Conservation (phyloP, 441 rosid genomes). For the California macrophylla region DNA sequence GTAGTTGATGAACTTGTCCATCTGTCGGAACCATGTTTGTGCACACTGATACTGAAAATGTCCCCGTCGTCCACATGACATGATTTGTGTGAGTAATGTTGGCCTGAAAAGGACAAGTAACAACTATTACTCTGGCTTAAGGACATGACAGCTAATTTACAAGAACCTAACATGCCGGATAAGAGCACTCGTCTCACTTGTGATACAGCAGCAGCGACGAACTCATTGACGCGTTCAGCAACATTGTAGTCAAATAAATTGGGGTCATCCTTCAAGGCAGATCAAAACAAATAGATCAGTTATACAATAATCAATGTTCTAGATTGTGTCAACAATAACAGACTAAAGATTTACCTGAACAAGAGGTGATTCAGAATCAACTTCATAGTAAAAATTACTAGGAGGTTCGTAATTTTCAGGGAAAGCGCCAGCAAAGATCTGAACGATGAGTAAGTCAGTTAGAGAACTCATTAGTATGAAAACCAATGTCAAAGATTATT, state of each 20-base stretch:
- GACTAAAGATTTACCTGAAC: constrained; percentile 53
- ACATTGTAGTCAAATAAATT: constrained; percentile 94
- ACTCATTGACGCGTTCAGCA: constrained; percentile 75
- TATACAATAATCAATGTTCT: neutral
- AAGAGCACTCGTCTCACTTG: constrained; percentile 43
- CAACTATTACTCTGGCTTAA: neutral
- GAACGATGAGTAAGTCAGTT: constrained; percentile 16
- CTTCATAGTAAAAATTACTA: constrained; percentile 94
- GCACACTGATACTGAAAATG: constrained; percentile 96
- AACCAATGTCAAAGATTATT: too few relatives aligned
- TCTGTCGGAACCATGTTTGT: constrained; percentile 74
- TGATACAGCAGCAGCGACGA: constrained; percentile 80
- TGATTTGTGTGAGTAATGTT: constrained; percentile 87
- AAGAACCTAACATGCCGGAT: neutral
- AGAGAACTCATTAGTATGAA: neutral
- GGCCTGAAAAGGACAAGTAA: constrained; percentile 45
- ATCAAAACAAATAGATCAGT: constrained; percentile 15
- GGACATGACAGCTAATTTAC: constrained; percentile 1
- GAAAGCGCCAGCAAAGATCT: constrained; percentile 98
- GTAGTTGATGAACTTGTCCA: constrained; percentile 97
- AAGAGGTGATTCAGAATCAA: constrained; percentile 61
- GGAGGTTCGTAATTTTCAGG: constrained; percentile 95
- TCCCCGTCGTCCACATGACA: constrained; percentile 99
- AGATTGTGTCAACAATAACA: neutral
- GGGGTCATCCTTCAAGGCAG: constrained; percentile 57